phyloP scores from a whole-genome alignment of 108 stramenopile species.

The Skeletonema tropicum region DNA sequence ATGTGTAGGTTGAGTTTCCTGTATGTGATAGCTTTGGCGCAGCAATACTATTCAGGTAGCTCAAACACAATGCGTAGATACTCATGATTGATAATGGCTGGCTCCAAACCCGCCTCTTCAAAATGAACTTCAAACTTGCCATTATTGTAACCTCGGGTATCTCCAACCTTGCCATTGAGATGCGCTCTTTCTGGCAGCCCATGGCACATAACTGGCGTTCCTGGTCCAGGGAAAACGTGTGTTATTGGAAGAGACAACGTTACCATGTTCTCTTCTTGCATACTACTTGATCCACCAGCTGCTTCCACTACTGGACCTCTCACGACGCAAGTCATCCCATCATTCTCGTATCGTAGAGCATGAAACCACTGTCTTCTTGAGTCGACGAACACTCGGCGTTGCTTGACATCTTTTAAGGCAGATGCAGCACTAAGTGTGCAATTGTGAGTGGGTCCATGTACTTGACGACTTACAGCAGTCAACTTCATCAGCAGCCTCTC shows the following conservation, averaged over 20 bases:
- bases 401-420: not conserved
- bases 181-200: not conserved
- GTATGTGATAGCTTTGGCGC: too few species aligned
- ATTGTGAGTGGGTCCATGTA: not conserved
- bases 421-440: not conserved
- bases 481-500: not conserved
- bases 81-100: not conserved
- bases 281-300: too few species aligned
- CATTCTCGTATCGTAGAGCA: not conserved
- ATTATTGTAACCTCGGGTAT: not conserved
- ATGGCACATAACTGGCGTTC: not conserved
- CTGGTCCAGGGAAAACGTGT: not conserved
- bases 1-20: too few species aligned
- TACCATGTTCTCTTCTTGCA: not conserved
- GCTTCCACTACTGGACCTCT: not conserved
- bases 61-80: constrained; percentile 2
- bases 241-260: not conserved
- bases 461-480: not conserved
- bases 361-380: not conserved
- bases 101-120: constrained; percentile 4
- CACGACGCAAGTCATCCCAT: not conserved
- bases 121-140: constrained; percentile 3
- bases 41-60: not conserved
- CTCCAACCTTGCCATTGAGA: constrained; percentile 10
- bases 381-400: not conserved